phyloP scores from a whole-genome alignment of 1,284 basidiomycete species.

The Leccinum angustisporum region DNA sequence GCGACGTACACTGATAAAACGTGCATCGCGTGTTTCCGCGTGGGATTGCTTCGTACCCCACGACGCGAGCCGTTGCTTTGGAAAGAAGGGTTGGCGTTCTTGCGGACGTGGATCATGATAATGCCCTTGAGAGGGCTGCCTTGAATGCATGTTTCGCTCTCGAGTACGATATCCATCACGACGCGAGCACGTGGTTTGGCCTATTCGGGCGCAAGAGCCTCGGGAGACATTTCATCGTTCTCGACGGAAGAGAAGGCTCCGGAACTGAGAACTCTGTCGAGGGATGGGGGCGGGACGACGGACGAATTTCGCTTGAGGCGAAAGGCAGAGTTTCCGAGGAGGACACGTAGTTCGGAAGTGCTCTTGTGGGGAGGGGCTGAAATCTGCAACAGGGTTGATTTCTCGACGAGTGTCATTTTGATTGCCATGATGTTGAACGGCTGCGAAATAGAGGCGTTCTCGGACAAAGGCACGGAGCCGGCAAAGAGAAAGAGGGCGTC shows the following conservation, averaged over 20 bases:
- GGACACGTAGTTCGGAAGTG: conserved; percentile 53
- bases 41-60: too few species aligned
- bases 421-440: too few species aligned
- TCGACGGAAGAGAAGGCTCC: conserved; percentile 9
- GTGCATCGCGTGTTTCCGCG: too few species aligned
- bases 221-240: conserved; percentile 19
- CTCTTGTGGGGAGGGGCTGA: too few species aligned
- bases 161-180: conserved; percentile 80
- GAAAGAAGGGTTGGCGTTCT: too few species aligned
- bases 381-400: too few species aligned
- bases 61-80: too few species aligned
- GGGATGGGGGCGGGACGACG: conserved; percentile 35
- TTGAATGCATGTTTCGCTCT: conserved; percentile 79
- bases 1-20: conserved; percentile 37
- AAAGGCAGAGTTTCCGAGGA: conserved; percentile 60
- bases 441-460: too few species aligned
- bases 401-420: too few species aligned
- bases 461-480: too few species aligned
- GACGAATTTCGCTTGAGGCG: conserved; percentile 55
- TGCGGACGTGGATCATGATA: too few species aligned
- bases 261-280: conserved; percentile 8
- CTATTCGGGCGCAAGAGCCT: conserved; percentile 55
- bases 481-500: too few species aligned
- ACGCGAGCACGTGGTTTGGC: conserved; percentile 72
- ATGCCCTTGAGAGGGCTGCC: conserved; percentile 68